Base-by-base conservation (phyloP, 306 rosid genomes). In the Benincasa hispida region DNA sequence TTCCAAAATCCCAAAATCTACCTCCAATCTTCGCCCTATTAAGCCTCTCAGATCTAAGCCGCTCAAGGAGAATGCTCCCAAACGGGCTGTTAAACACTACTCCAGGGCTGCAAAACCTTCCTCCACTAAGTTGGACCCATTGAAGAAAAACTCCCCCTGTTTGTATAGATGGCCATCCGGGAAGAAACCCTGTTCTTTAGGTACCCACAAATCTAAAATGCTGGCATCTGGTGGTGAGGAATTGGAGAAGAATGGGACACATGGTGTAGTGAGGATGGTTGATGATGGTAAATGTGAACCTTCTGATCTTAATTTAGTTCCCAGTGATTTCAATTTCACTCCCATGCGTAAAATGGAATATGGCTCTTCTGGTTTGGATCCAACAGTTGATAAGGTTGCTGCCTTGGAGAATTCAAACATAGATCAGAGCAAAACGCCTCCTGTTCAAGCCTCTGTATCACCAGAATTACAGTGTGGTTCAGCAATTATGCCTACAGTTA, bases 381-480 rank as follows among this genome's bases (percentile, higher is more conserved):
- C 18, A 67, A 62, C 54, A 56, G 79, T 37, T 76, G 85, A 68
- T 24, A 61, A 45, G 55, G 87, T 74, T 62, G 76, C 60, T 47
- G 14, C 69, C n/a, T 82, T 79, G 80, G 81, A 84, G 84, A 79
- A 72, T 72, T 81, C 84, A 10, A 28, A 81, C 73, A 55, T 51
- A 66, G 80, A 89, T 53, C 63, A 24, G 63, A 75, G 72, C 70
- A 82, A 59, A 85, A 89, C 98, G 37, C 98, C 96, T 62, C 93
- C 98, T 21, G 77, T 89, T 84, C 84, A 87, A 79, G 81, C 83
- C 41, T 89, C 97, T 62, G 79, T 91, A 78, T 93, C 98, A 21
- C 96, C 98, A 2, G 97, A 93, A 83, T 82, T 93, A 79, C 93
- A 88, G 77, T 85, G 88, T 48, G 89, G 84, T 22, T 83, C 88